A percentile compares a stretch with the other conserved stretches of the same genome.
Evolutionary conservation across 257 asterid species (phyloP).

Genomic region (Cruciata laevipes): DNA sequence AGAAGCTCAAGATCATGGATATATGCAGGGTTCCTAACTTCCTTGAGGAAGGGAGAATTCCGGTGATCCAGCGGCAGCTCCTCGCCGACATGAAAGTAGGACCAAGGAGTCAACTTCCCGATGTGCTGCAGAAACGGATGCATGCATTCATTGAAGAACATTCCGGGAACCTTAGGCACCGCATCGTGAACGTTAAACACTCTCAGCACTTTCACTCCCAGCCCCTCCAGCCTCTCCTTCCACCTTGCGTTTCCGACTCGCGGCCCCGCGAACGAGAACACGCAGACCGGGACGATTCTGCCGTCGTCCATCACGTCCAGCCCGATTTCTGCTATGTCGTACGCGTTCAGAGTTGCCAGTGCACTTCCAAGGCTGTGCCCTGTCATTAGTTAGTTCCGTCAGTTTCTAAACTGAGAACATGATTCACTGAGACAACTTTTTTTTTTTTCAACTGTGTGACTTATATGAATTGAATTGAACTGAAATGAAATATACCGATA

Average conservation of each 20-base stretch:
- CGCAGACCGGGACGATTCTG: conserved; percentile 5
- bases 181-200: conserved; percentile 15
- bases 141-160: conserved; percentile 13
- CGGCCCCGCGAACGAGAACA: conserved; percentile 22
- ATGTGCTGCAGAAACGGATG: conserved; percentile 1
- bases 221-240: conserved; percentile 13
- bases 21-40: conserved; percentile 14
- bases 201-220: conserved; percentile 22
- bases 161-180: conserved; percentile 15
- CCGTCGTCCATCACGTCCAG: conserved; percentile 14
- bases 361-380: conserved; percentile 48
- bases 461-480: no score
- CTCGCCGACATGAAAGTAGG: conserved; percentile 19
- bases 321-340: conserved; percentile 42
- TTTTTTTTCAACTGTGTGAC: no score
- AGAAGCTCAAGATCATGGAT: conserved; percentile 38
- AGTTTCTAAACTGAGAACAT: no score
- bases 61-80: conserved; percentile 35
- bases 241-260: conserved; percentile 25
- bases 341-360: conserved; percentile 31
- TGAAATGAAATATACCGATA: no score
- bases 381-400: neutral
- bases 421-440: no score
- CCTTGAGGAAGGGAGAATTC: conserved; percentile 28
- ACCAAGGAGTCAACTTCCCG: conserved; percentile 15